Conservation (phyloP, 352 stramenopile genomes). For the Saprolegnia diclina region DNA sequence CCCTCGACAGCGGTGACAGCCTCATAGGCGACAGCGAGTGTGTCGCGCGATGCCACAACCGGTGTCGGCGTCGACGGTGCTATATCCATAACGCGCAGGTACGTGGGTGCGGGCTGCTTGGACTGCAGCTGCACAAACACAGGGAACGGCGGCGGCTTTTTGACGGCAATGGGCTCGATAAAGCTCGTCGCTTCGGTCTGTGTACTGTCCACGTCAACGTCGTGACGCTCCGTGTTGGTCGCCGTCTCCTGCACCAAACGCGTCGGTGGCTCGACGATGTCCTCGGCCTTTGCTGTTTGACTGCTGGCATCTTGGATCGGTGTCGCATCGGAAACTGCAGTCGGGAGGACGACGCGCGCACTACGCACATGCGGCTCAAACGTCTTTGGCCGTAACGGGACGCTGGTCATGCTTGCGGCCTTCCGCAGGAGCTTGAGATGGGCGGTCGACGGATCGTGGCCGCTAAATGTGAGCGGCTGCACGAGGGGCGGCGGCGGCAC, state of each 20-base stretch:
- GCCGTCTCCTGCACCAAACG: too few relatives aligned
- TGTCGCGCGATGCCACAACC: too few relatives aligned
- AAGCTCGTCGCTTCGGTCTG: too few relatives aligned
- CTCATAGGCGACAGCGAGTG: too few relatives aligned
- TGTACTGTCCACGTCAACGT: too few relatives aligned
- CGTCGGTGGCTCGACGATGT: too few relatives aligned
- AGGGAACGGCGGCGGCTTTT: neutral
- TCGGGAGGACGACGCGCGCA: neutral
- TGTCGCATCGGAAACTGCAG: neutral
- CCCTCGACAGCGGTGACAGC: too few relatives aligned
- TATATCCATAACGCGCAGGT: too few relatives aligned
- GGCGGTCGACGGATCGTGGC: neutral
- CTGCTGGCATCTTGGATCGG: neutral
- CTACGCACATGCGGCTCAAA: neutral
- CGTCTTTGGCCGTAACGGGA: neutral
- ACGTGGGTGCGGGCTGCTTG: too few relatives aligned
- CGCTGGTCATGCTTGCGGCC: neutral
- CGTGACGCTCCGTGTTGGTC: too few relatives aligned
- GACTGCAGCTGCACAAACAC: neutral
- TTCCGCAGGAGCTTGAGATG: conserved; percentile 22
- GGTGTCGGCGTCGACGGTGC: too few relatives aligned
- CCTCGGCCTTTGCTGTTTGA: neutral
- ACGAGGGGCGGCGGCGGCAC: neutral
- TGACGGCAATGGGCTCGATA: too few relatives aligned
- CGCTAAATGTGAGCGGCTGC: conserved; percentile 5